Evolutionary conservation across 257 asterid species (phyloP).

Genomic region (Ilex asprella): DNA sequence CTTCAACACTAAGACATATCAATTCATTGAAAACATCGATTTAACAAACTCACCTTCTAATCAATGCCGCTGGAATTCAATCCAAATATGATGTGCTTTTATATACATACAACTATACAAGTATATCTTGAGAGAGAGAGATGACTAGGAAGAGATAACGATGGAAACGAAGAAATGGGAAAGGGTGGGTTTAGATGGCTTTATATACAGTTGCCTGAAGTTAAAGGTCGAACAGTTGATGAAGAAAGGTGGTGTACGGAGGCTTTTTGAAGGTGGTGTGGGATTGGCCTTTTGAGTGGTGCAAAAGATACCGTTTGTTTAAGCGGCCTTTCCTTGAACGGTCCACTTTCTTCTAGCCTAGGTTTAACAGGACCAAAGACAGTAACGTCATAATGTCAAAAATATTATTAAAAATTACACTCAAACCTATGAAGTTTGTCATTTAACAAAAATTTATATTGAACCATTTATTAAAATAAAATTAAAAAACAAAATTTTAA

Average conservation of each 20-base stretch:
- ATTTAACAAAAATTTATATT: too few species aligned
- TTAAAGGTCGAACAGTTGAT: conserved; percentile 15
- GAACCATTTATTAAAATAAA: too few species aligned
- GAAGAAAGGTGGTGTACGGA: conserved; percentile 21
- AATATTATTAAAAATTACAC: too few species aligned
- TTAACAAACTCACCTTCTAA: conserved; percentile 27
- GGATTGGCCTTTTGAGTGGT: conserved; percentile 20
- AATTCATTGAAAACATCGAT: conserved; percentile 1
- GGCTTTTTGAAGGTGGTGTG: conserved; percentile 25
- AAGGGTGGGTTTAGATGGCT: conserved; percentile 15
- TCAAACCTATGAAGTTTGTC: too few species aligned
- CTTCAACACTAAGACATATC: conserved; percentile 1
- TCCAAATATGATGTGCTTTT: too few species aligned
- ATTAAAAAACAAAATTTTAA: too few species aligned
- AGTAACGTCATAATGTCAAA: too few species aligned
- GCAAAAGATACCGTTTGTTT: conserved; percentile 30
- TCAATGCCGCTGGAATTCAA: conserved; percentile 10
- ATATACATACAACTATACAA: neutral
- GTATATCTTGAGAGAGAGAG: neutral
- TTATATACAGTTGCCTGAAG: conserved; percentile 40
- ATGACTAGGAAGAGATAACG: neutral
- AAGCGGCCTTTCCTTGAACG: conserved; percentile 19
- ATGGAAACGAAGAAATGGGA: neutral
- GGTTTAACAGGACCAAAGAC: too few species aligned
- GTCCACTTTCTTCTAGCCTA: neutral